These are phyloP conservation scores for Monosporozyma servazzii DNA, from an alignment of 805 yeast genomes.

Conservation along the genomic window DNA sequence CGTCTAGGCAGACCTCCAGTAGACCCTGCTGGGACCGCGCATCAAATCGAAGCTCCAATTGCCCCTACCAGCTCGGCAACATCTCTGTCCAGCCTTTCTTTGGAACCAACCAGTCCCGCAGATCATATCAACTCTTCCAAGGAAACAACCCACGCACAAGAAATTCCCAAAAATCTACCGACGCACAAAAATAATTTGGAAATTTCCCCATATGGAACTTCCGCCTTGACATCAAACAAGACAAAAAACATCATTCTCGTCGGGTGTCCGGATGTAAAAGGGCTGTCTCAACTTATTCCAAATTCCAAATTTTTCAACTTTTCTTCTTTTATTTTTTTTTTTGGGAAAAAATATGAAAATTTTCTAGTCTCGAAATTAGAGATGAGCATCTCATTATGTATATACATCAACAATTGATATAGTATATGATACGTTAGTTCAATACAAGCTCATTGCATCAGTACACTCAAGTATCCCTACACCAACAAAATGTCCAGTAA, in stretches of 20 bases:
- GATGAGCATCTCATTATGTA: conserved; percentile 10
- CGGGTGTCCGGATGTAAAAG: neutral
- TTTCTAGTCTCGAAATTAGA: neutral
- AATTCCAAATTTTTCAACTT: neutral
- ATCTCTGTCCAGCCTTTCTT: no score
- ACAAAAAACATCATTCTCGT: neutral
- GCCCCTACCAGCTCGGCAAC: no score
- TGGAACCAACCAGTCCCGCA: no score
- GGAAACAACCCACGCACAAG: neutral
- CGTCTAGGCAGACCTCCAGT: no score
- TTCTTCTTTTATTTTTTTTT: no score
- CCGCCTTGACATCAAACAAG: neutral
- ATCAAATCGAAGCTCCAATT: no score
- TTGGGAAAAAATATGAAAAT: neutral
- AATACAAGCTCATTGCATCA: neutral
- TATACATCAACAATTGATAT: neutral
- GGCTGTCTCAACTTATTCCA: no score
- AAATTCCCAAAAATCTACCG: neutral
- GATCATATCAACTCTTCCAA: no score
- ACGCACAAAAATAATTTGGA: neutral
- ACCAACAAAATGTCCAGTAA: conserved; percentile 39
- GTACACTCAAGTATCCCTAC: neutral
- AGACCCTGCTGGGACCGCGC: no score
- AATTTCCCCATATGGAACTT: neutral
- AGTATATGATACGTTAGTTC: neutral